Evolutionary conservation across 108 stramenopile species (phyloP).

Genomic region (Schizochytrium sp.): DNA sequence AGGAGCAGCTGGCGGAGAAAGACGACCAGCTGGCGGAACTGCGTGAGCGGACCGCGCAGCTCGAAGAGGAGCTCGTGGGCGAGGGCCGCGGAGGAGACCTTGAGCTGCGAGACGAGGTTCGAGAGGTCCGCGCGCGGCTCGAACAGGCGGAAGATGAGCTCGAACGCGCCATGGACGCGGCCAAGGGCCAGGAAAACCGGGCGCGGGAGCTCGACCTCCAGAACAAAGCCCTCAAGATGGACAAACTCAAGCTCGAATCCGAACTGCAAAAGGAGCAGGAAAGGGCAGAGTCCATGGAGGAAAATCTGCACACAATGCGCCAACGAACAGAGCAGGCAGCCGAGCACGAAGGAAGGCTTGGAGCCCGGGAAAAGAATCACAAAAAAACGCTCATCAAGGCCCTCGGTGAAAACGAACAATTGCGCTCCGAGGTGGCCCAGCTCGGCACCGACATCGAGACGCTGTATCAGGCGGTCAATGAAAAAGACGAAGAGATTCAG

Average conservation of each 20-base stretch:
- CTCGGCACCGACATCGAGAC: not conserved
- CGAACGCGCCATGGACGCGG: conserved; percentile 3
- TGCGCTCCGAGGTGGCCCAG: not conserved
- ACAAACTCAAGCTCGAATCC: conserved; percentile 5
- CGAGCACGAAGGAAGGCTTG: not conserved
- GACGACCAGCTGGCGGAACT: not conserved
- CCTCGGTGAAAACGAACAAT: not conserved
- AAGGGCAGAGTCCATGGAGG: not conserved
- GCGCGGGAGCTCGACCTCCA: conserved; percentile 11
- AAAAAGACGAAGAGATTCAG: not conserved
- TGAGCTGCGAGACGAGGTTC: conserved; percentile 3
- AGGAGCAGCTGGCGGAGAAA: not conserved
- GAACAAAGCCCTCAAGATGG: conserved; percentile 1
- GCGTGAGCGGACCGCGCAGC: not conserved
- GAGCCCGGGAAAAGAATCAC: not conserved
- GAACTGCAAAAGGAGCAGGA: conserved; percentile 8
- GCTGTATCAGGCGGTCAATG: not conserved
- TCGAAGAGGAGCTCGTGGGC: not conserved
- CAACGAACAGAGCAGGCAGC: not conserved
- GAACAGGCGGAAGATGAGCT: not conserved
- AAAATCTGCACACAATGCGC: not conserved
- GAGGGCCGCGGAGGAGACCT: not conserved
- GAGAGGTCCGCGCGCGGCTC: not conserved
- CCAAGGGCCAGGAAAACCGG: not conserved
- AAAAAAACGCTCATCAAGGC: conserved; percentile 10